Evolutionary conservation across 148 eudicot genomes (phyloP).

Genomic region (Rheum nobile): DNA sequence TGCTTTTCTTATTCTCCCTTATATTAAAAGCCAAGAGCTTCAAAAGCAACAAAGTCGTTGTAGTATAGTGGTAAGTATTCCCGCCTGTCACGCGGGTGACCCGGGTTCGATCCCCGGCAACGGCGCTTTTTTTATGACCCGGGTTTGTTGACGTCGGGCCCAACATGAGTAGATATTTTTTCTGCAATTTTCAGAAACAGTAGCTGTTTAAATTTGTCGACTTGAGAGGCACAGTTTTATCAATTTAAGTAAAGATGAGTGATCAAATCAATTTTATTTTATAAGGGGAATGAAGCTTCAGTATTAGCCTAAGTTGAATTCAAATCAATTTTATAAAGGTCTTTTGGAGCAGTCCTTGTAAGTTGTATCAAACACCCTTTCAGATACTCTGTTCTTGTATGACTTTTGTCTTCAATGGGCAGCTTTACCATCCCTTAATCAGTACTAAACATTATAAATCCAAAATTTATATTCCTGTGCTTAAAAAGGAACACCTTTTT

Average conservation of each 20-base stretch:
- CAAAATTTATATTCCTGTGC: background rate
- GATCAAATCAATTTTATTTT: too few relatives aligned
- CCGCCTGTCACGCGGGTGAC: slow-evolving; percentile 99
- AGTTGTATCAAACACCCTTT: too few relatives aligned
- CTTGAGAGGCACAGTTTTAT: background rate
- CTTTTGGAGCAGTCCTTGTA: background rate
- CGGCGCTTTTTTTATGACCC: slow-evolving; percentile 34
- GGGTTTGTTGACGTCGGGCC: background rate
- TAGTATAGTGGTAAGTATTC: slow-evolving; percentile 99
- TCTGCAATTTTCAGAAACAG: background rate
- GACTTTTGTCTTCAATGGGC: background rate
- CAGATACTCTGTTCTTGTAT: too few relatives aligned
- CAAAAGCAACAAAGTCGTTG: slow-evolving; percentile 50
- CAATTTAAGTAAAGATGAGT: too few relatives aligned
- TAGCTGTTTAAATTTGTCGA: background rate
- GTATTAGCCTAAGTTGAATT: too few relatives aligned
- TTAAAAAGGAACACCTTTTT: background rate
- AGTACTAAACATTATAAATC: background rate
- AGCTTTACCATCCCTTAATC: background rate
- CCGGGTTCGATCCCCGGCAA: slow-evolving; percentile 99
- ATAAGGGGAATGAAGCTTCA: background rate
- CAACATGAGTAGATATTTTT: too few relatives aligned
- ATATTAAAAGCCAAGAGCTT: too few relatives aligned
- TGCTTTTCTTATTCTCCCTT: too few relatives aligned
- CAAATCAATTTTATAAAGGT: too few relatives aligned